These are phyloP conservation scores for Fusarium torreyae DNA, from an alignment of 2,329 filamentous ascomycete species.

Conservation along the genomic window DNA sequence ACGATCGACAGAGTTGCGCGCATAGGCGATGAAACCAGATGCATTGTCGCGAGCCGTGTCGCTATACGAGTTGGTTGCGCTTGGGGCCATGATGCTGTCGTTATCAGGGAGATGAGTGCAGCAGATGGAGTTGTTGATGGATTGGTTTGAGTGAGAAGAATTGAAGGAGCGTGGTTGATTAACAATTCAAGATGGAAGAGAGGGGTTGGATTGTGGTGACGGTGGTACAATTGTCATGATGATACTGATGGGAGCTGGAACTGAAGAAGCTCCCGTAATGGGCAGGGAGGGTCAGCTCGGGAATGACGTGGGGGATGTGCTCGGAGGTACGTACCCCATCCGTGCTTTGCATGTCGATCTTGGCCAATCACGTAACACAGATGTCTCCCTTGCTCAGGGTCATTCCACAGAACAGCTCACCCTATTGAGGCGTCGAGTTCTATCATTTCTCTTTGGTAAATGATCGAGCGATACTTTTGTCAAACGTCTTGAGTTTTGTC, in stretches of 20 bases:
- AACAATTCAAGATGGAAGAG: neutral
- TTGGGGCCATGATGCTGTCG: conserved; percentile 28
- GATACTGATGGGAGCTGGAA: neutral
- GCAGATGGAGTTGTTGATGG: neutral
- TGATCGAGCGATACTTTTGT: too few relatives aligned
- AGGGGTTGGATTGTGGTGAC: neutral
- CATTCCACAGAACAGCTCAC: neutral
- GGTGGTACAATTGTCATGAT: conserved; percentile 22
- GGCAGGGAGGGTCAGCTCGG: conserved; percentile 10
- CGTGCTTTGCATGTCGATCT: conserved; percentile 1
- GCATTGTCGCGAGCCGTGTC: conserved; percentile 54
- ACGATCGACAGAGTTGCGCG: conserved; percentile 63
- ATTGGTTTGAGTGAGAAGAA: neutral
- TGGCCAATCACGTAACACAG: conserved; percentile 25
- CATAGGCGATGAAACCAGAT: conserved; percentile 57
- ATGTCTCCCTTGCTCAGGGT: conserved; percentile 9
- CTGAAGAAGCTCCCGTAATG: neutral
- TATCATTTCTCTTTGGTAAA: neutral
- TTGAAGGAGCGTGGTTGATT: neutral
- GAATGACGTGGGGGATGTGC: conserved; percentile 39
- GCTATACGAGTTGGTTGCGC: conserved; percentile 33
- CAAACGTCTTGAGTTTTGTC: too few relatives aligned
- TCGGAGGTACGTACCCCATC: conserved; percentile 13
- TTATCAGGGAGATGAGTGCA: neutral
- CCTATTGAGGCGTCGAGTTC: neutral